A percentile compares a stretch with the other conserved stretches of the same genome.
phyloP scores from a whole-genome alignment of 2,329 filamentous ascomycete genomes.

The Colletotrichum coccodes region DNA sequence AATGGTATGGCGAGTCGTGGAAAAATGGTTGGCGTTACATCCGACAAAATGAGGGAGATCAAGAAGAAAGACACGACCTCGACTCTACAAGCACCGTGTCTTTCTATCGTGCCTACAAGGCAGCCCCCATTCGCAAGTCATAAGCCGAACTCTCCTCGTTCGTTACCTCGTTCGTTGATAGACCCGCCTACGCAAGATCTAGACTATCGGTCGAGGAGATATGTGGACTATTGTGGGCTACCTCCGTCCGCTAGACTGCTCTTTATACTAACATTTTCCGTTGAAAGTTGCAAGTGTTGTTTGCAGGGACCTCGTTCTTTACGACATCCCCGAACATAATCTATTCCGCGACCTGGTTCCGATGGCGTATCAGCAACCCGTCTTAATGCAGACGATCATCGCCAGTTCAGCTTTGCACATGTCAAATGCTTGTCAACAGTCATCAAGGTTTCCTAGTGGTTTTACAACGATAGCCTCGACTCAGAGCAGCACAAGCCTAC shows the following conservation, averaged over 20 bases:
- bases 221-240: conserved; percentile 1
- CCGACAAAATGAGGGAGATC: neutral
- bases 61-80: neutral
- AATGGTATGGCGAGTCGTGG: neutral
- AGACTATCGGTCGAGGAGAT: conserved; percentile 5
- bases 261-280: neutral
- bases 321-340: neutral
- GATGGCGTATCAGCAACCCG: neutral
- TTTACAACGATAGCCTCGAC: neutral
- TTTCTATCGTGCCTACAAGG: neutral
- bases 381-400: neutral
- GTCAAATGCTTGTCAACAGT: conserved; percentile 1
- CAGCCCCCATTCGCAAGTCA: neutral
- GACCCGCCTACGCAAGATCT: neutral
- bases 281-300: neutral
- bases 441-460: neutral
- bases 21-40: neutral
- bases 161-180: neutral
- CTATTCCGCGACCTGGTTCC: neutral
- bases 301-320: conserved; percentile 1
- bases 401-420: conserved; percentile 13
- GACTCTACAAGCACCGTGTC: neutral
- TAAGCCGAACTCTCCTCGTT: conserved; percentile 3
- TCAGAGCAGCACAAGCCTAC: neutral
- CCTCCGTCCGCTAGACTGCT: neutral